Evolutionary conservation across 2,329 filamentous ascomycete species (phyloP), one percentile per base, ranked within the genome.

Genomic region (Xylariales sp.): DNA sequence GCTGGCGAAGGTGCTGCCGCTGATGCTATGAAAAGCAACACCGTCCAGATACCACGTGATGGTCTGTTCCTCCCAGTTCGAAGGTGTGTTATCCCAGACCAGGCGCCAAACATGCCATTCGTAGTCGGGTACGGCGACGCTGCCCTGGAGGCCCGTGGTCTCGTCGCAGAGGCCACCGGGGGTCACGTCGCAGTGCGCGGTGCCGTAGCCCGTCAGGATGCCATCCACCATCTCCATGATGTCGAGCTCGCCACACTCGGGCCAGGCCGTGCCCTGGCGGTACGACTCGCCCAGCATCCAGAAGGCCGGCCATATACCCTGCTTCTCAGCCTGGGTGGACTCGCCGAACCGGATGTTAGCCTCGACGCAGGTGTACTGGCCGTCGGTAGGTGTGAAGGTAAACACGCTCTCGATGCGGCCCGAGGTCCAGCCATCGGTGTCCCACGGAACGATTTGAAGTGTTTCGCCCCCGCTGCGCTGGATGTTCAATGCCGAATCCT

Each of bases 271-370:
- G 7, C 71, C 72, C 30, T 66, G 59, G 18, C 70, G 67, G 38
- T 71, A 59, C 10, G 65, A 53, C 34, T 76, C 63, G 28, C 75
- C 74, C 13, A 78, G 61, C 43, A 76, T 60, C 74, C 74, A 79
- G 49, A 78, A 78, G 1, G 75, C 75, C 0, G 75, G 74, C 75
- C 74, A 79, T 34, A 78, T 61, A 5, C 76, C 76, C 46, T 75
- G 63, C 55, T 76, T 72, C 29, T 54, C 52, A 15, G 35, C 33
- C 14, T 38, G 24, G 2, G 53, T 29, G 53, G 67, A 67, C 41
- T 49, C 49, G 11, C 70, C 76, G 32, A 76, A 60, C 24, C 71
- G 66, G 31, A 78, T 56, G 17, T 54, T 53, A 5, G 67, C 64
- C 42, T 76, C 67, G 19, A 71, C 57, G 28, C 64, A 56, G 16